These are phyloP conservation scores for Diaporthe sp. DNA, from an alignment of 2,329 filamentous ascomycete genomes.

Conservation along the genomic window DNA sequence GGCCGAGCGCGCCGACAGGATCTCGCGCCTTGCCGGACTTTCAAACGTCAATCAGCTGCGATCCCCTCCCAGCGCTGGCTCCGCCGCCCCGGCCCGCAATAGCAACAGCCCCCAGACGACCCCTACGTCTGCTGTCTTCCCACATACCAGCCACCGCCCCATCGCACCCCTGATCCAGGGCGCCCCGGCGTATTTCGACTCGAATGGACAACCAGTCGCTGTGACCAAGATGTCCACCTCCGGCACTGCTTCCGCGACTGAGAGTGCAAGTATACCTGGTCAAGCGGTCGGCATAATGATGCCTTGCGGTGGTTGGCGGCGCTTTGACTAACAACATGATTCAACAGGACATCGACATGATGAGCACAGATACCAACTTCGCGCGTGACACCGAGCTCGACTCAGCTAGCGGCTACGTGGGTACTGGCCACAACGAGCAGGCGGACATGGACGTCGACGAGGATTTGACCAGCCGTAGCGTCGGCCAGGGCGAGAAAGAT, in stretches of 20 bases:
- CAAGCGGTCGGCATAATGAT: neutral
- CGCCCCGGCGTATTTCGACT: constrained; percentile 80
- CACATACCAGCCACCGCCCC: constrained; percentile 39
- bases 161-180: constrained; percentile 47
- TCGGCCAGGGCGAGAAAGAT: constrained; percentile 57
- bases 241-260: constrained; percentile 88
- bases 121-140: constrained; percentile 60
- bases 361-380: constrained; percentile 74
- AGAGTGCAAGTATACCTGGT: constrained; percentile 66
- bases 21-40: constrained; percentile 92
- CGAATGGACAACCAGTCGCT: constrained; percentile 73
- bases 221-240: constrained; percentile 88
- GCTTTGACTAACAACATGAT: neutral
- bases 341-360: constrained; percentile 69
- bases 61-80: constrained; percentile 50
- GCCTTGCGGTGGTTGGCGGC: neutral
- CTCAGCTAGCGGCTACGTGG: constrained; percentile 67
- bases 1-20: constrained; percentile 92
- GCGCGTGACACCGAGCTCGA: constrained; percentile 54
- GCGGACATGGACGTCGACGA: constrained; percentile 66
- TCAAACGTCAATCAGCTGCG: constrained; percentile 86
- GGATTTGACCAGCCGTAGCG: constrained; percentile 56
- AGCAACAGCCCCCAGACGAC: constrained; percentile 57
- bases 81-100: constrained; percentile 46
- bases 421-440: constrained; percentile 48